Percentiles rank a stretch among this genome's conserved stretches.
Evolutionary conservation across 2,329 filamentous ascomycete genomes (phyloP).

Genomic region (Emergomyces africanus): DNA sequence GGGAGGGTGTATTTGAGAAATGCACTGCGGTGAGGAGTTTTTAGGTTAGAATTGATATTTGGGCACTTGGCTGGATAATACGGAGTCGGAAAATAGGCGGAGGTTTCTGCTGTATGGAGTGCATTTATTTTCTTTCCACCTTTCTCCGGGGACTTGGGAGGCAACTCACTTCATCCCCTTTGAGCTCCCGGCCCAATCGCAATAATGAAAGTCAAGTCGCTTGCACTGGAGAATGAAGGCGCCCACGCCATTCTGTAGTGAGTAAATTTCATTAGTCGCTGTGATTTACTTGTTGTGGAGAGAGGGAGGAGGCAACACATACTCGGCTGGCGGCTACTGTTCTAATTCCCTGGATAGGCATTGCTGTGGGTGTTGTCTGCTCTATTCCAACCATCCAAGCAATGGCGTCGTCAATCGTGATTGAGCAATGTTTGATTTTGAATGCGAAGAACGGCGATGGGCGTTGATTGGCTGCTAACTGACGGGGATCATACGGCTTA

Average conservation of each 20-base stretch:
- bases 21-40: constrained; percentile 37
- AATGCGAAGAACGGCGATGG: neutral
- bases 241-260: constrained; percentile 75
- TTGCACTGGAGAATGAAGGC: constrained; percentile 97
- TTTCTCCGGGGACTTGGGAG: neutral
- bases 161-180: constrained; percentile 74
- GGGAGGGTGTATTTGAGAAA: constrained; percentile 71
- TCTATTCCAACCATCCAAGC: neutral
- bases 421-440: neutral
- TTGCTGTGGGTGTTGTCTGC: constrained; percentile 13
- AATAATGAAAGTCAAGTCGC: constrained; percentile 91
- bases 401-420: neutral
- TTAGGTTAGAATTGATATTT: neutral
- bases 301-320: constrained; percentile 17
- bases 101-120: neutral
- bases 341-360: constrained; percentile 38
- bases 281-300: neutral
- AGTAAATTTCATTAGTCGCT: constrained; percentile 2
- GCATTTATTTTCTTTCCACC: neutral
- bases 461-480: constrained; percentile 16
- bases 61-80: neutral
- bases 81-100: neutral
- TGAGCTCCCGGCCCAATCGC: constrained; percentile 89
- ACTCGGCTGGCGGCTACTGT: constrained; percentile 46
- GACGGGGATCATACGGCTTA: neutral